Evolutionary conservation across 148 eudicot species (phyloP).

Genomic region (Amaranthus cruentus): DNA sequence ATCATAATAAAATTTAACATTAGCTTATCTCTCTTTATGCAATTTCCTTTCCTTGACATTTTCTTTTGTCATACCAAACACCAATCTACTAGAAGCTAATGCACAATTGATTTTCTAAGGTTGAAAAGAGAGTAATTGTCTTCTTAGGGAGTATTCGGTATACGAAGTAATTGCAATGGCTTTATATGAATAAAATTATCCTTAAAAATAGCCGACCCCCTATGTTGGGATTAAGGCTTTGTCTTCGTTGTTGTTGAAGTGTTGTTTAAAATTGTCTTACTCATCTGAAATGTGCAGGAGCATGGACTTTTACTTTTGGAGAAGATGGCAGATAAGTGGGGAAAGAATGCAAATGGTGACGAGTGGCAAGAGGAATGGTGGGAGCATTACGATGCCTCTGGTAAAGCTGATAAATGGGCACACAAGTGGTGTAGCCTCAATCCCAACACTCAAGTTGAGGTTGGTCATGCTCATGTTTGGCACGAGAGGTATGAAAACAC

Average conservation of each 20-base stretch:
- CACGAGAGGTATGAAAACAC: conserved; percentile 63
- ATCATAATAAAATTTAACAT: too few species aligned
- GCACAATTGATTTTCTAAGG: not conserved
- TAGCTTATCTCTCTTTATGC: too few species aligned
- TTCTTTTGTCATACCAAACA: too few species aligned
- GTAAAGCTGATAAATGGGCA: conserved; percentile 91
- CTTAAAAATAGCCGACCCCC: not conserved
- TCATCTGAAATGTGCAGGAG: conserved; percentile 36
- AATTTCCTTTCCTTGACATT: too few species aligned
- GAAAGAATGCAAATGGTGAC: conserved; percentile 60
- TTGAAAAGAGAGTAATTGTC: not conserved
- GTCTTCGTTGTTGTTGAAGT: too few species aligned
- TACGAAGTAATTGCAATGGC: not conserved
- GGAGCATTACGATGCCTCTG: conserved; percentile 73
- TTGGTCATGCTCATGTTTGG: conserved; percentile 96
- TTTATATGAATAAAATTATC: not conserved
- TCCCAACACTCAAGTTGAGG: conserved; percentile 64
- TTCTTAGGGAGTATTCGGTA: not conserved
- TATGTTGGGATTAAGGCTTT: too few species aligned
- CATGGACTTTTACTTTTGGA: conserved; percentile 55
- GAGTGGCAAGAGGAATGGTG: conserved; percentile 94
- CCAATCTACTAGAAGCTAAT: not conserved
- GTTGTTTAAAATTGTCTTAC: not conserved
- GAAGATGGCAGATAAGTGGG: conserved; percentile 96
- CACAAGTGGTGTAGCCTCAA: conserved; percentile 91